phyloP scores from a whole-genome alignment of 148 eudicot species.

The Simmondsia chinensis region DNA sequence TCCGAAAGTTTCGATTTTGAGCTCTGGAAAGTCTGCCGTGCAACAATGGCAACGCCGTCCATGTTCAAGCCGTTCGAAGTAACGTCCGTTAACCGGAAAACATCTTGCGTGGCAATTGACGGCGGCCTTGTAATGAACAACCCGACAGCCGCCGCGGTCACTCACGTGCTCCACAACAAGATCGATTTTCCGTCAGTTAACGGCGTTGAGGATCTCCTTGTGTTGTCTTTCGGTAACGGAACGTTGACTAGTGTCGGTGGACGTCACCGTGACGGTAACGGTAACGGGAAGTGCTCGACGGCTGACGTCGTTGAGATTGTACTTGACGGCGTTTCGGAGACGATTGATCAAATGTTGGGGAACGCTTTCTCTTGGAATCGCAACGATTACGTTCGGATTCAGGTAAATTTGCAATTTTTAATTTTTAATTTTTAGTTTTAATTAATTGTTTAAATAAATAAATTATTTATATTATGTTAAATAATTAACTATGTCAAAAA shows the following conservation, averaged over 20 bases:
- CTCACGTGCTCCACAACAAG: constrained; percentile 63
- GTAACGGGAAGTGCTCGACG: constrained; percentile 35
- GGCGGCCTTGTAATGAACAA: constrained; percentile 77
- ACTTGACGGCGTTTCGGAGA: constrained; percentile 88
- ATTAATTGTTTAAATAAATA: neutral
- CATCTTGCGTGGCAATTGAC: constrained; percentile 43
- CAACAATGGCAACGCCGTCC: constrained; percentile 52
- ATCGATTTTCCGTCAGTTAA: constrained; percentile 55
- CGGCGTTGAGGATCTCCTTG: constrained; percentile 59
- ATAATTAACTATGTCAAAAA: too few relatives aligned
- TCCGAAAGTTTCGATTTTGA: constrained; percentile 49
- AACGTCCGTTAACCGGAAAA: constrained; percentile 38
- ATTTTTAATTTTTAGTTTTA: neutral
- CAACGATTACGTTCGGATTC: constrained; percentile 78
- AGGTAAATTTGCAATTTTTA: constrained; percentile 29
- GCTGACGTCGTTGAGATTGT: constrained; percentile 49
- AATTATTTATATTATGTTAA: too few relatives aligned
- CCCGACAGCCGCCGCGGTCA: constrained; percentile 62
- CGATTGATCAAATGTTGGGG: constrained; percentile 82
- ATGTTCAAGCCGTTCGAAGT: constrained; percentile 41
- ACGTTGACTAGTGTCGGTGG: constrained; percentile 14
- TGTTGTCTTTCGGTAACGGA: constrained; percentile 59
- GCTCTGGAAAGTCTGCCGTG: constrained; percentile 63
- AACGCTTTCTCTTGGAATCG: constrained; percentile 82
- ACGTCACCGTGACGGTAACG: constrained; percentile 11